Evolutionary conservation across 768 basidiomycete genomes (phyloP), one percentile per base, ranked within the genome.

Genomic region (Tylopilus intermedius): DNA sequence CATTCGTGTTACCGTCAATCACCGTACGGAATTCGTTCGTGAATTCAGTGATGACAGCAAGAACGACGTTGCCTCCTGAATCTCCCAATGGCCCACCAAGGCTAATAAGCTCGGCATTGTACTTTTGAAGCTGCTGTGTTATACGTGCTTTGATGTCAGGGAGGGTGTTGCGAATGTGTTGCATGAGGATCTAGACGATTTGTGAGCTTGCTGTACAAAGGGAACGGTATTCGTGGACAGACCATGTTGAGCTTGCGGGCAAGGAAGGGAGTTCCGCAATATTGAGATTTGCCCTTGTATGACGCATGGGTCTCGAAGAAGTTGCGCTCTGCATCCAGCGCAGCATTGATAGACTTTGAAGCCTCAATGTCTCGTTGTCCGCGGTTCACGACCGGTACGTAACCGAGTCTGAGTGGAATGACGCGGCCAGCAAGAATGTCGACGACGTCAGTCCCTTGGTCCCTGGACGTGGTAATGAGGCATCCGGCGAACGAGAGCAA

Each of bases 101-200:
- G 9, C 83, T 74, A 40, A 75, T 72, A 41, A 99, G 78, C 69
- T 99, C 96, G 2, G 83, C 76, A 53, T 81, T 90, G 77, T 79
- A 97, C 66, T 94, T 95, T 71, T 85, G 80, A 44, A 94, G 79
- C 63, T 97, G 93, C 55, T 87, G 80, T n/a, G 84, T 79, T 67
- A 99, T 98, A 62, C 94, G 85, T 14, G 84, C 81, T 75, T 99
- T 99, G 79, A 98, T 98, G 67, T 99, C 96, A 30, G 96, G 96
- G n/a, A 99, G 80, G 21, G 93, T 96, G 49, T 90, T 83, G 51
- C 91, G 90, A 68, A 99, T 97, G 72, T 99, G 96, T 72, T 96
- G 93, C 94, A 98, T 98, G 49, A 99, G 84, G 65, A 99, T 95
- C 94, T 95, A 53, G 15, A 42, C 8, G 45, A 21, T 15, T 7